Evolutionary conservation across 2,329 filamentous ascomycete species (phyloP), one percentile per base, ranked within the genome.

Genomic region (Trichoderma sp.): DNA sequence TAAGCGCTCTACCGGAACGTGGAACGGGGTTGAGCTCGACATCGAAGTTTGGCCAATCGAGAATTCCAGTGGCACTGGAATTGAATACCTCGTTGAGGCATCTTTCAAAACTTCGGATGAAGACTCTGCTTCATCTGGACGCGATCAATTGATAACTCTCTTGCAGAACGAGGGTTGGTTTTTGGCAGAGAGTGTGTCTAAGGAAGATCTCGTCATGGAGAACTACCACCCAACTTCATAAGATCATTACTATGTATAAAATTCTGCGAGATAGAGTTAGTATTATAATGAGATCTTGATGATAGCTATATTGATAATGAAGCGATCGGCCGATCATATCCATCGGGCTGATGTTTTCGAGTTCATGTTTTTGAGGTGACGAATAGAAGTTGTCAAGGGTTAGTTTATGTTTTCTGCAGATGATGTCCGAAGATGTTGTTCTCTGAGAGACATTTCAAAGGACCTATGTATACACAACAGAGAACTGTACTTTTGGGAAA

Each of bases 21-120:
- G 69, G 69, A 35, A 53, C 3, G 69, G 69, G 2, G 38, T 53
- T 12, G 59, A 72, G 7, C 59, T 72, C 4, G 69, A 72, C n/a
- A 72, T 72, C 7, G 69, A 72, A 21, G 59, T 64, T n/a, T 72
- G 69, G 69, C 69, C 69, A 6, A 72, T 72, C 3, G 59, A 72
- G 21, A 72, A 53, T 7, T 50, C 69, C 0, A 53, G 38, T 16
- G 59, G 69, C n/a, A 72, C 59, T n/a, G 69, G 69, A 18, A 64
- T 72, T n/a, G 59, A 63, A 9, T 72, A 72, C 4, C 21, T 72
- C 4, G 69, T 72, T 53, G 69, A 72, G 8, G 59, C 69, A 6
- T 72, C 69, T 4, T 72, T 72, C 12, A 72, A 72, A 12, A 72
- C 69, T 3, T 18, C 14, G 3, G 62, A 72, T 12, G 35, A 12